Evolutionary conservation across 495 filamentous ascomycete genomes (phyloP), one percentile per base, ranked within the genome.

Genomic region (Alectoria sarmentosa): DNA sequence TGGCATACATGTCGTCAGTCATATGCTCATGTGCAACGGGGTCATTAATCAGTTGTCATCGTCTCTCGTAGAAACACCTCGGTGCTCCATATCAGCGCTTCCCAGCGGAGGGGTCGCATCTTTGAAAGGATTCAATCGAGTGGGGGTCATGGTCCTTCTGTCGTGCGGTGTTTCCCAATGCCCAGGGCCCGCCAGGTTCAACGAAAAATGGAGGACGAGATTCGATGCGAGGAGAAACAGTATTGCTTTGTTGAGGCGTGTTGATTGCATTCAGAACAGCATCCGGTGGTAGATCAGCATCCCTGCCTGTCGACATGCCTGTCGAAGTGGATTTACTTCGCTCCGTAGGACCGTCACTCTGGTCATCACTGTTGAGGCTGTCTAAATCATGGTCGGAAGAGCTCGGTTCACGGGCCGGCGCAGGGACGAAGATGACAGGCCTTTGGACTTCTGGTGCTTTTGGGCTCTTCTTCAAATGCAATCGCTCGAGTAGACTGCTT

Each of bases 371-470:
- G 2, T 48, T 57, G 42, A 37, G 37, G 15, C 42, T 44, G 11
- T 60, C 61, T 37, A 38, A 58, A 4, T 60, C 61, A 44, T 39
- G 37, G 55, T 30, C 36, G 3, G 32, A 46, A 0, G 57, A 58
- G 21, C 32, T 39, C 26, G 65, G 37, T 63, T 44, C 52, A 28
- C 85, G 78, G 7, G 82, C 82, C 54, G 85, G 84, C 4, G 88
- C 86, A 1, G 88, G 88, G 56, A 91, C 88, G 34, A 89, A 77
- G 11, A 85, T 89, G 30, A 90, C 79, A 3, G 86, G 85, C 11
- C 88, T 69, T 10, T 72, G 73, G 1, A 76, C 72, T 42, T 74
- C 67, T 8, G 67, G 52, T 49, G 65, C 67, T 55, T 61, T 70
- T 65, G 69, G 48, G 30, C 63, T 60, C 41, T 69, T 67, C 63